Percentiles rank a stretch among this genome's conserved stretches.
Evolutionary conservation across 805 yeast genomes (phyloP).

Genomic region (Yarrowia sp.): DNA sequence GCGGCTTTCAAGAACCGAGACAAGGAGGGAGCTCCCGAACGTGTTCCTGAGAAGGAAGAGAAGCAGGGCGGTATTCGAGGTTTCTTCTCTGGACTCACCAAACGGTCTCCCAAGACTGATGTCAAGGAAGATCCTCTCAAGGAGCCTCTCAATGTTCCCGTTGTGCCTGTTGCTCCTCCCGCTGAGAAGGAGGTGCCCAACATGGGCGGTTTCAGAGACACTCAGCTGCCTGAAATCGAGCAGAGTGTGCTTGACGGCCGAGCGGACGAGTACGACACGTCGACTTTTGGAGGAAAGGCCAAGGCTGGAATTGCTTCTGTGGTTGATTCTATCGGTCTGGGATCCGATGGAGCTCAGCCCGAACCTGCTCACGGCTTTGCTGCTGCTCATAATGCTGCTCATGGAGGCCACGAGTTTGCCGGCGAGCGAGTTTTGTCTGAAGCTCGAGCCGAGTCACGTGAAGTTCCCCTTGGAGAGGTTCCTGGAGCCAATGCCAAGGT

Average conservation of each 20-base stretch:
- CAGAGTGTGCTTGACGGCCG: constrained; percentile 6
- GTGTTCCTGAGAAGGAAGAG: background rate
- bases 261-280: constrained; percentile 2
- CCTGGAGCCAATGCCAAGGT: constrained; percentile 4
- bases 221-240: background rate
- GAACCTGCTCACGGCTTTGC: constrained; percentile 15
- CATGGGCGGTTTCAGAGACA: constrained; percentile 1
- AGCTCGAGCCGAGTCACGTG: background rate
- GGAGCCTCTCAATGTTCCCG: background rate
- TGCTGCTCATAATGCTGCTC: background rate
- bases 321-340: background rate
- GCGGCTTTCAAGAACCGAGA: constrained; percentile 12
- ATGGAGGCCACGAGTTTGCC: constrained; percentile 2
- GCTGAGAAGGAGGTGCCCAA: constrained; percentile 3
- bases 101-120: background rate
- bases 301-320: constrained; percentile 2
- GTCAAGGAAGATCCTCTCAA: background rate
- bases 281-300: background rate
- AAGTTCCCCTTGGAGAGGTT: background rate
- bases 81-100: constrained; percentile 13
- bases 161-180: background rate
- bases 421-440: constrained; percentile 1
- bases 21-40: background rate
- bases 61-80: constrained; percentile 9
- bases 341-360: background rate